These are phyloP conservation scores for Pseudocercospora macadamiae DNA, from an alignment of 2,329 filamentous ascomycete genomes.

Conservation along the genomic window DNA sequence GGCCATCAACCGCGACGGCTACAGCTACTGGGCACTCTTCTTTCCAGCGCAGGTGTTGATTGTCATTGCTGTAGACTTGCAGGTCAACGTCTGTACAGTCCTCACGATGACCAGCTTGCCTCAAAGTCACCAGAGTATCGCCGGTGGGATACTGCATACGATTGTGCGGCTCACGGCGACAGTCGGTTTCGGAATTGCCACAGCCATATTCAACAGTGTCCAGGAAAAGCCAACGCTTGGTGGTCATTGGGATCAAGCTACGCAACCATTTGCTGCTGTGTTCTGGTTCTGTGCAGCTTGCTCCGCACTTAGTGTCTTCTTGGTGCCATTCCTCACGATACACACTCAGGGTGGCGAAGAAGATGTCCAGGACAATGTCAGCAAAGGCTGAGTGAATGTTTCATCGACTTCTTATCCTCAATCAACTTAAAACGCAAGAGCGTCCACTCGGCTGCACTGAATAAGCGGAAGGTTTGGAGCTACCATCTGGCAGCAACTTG, in stretches of 20 bases:
- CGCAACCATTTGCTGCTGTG: constrained; percentile 7
- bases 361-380: not conserved
- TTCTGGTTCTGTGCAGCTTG: constrained; percentile 10
- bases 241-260: constrained; percentile 8
- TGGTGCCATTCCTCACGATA: constrained; percentile 12
- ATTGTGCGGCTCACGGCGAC: constrained; percentile 11
- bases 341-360: constrained; percentile 9
- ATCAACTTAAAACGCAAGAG: too few species aligned
- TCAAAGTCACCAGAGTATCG: constrained; percentile 11
- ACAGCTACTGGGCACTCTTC: constrained; percentile 16
- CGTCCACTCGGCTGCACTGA: too few species aligned
- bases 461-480: too few species aligned
- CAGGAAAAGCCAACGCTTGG: not conserved
- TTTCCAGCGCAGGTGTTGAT: constrained; percentile 14
- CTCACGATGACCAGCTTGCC: constrained; percentile 16
- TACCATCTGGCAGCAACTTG: too few species aligned
- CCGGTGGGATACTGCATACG: constrained; percentile 12
- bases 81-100: constrained; percentile 17
- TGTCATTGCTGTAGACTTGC: constrained; percentile 10
- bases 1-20: constrained; percentile 3
- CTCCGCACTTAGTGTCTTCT: constrained; percentile 8
- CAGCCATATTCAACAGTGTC: constrained; percentile 7
- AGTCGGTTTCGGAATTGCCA: constrained; percentile 8
- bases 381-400: not conserved
- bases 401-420: too few species aligned